These are phyloP conservation scores for Coniferiporia sulphurascens DNA, from an alignment of 1,284 basidiomycete genomes.

Conservation along the genomic window DNA sequence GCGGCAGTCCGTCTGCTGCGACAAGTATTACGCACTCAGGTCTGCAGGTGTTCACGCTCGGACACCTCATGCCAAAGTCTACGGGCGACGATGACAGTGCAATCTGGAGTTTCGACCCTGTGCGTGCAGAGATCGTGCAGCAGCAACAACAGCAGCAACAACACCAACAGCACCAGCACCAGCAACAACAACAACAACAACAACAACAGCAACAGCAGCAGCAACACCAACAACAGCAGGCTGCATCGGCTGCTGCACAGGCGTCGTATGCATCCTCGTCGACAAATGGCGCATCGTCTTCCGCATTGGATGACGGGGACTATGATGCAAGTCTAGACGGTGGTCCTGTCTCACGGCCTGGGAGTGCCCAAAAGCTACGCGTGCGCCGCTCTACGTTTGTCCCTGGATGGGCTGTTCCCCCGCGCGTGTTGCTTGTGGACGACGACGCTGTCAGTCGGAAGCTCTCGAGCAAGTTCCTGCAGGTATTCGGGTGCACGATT, in stretches of 20 bases:
- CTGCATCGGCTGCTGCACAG: background rate
- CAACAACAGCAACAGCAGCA: background rate
- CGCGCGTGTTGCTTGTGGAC: slow-evolving; percentile 87
- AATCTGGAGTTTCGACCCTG: slow-evolving; percentile 51
- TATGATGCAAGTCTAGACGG: slow-evolving; percentile 4
- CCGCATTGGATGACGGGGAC: slow-evolving; percentile 8
- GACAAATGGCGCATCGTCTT: background rate
- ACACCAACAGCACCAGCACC: background rate
- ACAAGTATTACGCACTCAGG: slow-evolving; percentile 49
- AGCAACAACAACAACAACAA: slow-evolving; percentile 5
- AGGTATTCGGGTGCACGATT: slow-evolving; percentile 92
- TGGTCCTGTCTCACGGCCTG: slow-evolving; percentile 20
- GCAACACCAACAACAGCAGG: background rate
- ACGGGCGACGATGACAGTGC: slow-evolving; percentile 48
- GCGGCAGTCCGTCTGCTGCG: background rate
- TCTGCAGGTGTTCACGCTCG: slow-evolving; percentile 77
- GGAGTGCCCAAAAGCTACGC: slow-evolving; percentile 45
- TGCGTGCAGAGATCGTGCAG: slow-evolving; percentile 1
- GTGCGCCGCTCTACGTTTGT: slow-evolving; percentile 76
- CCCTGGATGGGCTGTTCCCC: slow-evolving; percentile 85
- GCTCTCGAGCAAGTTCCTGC: slow-evolving; percentile 88
- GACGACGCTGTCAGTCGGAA: slow-evolving; percentile 91
- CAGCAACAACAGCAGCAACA: slow-evolving; percentile 7
- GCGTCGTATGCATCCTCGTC: slow-evolving; percentile 9
- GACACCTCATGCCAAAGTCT: slow-evolving; percentile 66